These are phyloP conservation scores for Arthonia radiata DNA, from an alignment of 495 filamentous ascomycete species.

Conservation along the genomic window DNA sequence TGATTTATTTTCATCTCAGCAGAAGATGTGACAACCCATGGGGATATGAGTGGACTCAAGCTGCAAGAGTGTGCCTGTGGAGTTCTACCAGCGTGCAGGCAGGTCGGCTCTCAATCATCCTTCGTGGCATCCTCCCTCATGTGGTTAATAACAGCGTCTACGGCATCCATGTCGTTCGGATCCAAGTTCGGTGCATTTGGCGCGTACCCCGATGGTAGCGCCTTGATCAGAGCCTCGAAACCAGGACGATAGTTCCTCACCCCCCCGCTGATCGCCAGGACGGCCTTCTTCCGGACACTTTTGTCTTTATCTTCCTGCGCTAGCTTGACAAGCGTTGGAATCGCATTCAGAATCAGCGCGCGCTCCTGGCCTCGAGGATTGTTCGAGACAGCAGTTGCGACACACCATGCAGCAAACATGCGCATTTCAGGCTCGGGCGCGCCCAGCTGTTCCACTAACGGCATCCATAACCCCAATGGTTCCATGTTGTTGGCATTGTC, in stretches of 20 bases:
- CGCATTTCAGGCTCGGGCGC: conserved; percentile 46
- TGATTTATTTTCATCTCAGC: too few species aligned
- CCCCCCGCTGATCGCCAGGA: conserved; percentile 63
- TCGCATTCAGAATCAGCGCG: conserved; percentile 42
- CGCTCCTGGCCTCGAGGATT: conserved; percentile 63
- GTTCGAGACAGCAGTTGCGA: conserved; percentile 88
- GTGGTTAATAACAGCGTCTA: too few species aligned
- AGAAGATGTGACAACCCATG: too few species aligned
- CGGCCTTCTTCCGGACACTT: conserved; percentile 57
- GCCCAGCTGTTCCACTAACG: conserved; percentile 40
- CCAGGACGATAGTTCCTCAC: conserved; percentile 71
- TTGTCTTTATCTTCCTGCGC: conserved; percentile 29
- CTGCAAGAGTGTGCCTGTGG: too few species aligned
- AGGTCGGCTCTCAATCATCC: too few species aligned
- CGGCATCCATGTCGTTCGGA: too few species aligned
- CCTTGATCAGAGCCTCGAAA: conserved; percentile 33
- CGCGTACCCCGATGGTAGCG: conserved; percentile 28
- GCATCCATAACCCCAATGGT: conserved; percentile 53
- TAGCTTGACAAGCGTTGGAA: conserved; percentile 41
- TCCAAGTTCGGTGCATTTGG: too few species aligned
- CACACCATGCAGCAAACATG: conserved; percentile 71
- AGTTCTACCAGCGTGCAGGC: too few species aligned
- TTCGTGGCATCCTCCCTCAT: too few species aligned
- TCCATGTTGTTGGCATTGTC: conserved; percentile 92
- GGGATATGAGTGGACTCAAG: too few species aligned